Base-by-base conservation (phyloP, 352 stramenopile species). In the Globisporangium barbulae region DNA sequence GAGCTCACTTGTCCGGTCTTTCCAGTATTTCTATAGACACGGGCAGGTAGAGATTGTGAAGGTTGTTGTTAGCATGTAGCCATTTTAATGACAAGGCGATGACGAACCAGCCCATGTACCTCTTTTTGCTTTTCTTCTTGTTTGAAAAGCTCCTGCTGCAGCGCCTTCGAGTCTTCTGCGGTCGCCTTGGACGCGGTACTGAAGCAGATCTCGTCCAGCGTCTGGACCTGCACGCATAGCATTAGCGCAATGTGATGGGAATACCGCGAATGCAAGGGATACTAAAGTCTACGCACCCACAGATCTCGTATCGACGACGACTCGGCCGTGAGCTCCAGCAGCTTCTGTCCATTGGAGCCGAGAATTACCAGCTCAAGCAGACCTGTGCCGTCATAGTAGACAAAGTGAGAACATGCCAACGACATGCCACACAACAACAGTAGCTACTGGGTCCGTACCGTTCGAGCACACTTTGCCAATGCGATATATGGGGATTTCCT, bases 41-140 rank as follows among this genome's bases (percentile, higher is more conserved):
- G 48, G 17, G 17, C 1, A 42, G 19, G 13, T 22, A 9, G 3
- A 15, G 19, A 2, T 5, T 15, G 30, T 42, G 30, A 10, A 12
- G 28, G 22, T 42, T 12, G 19, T 3, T 15, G 7, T 21, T 21
- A 22, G 35, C 5, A 41, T 41, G 35, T 15, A 41, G 35, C 35
- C 45, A 39, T n/a, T 25, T 66, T 19, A 68, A 31, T 42, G n/a
- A 52, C 30, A 7, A 25, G 25, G 1, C 15, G 9, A 53, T 42
- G 6, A 9, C 10, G 4, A 9, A 19, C 1, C 8, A 41, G 9
- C 19, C 6, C 25, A 12, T 61, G 5, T 5, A 85, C 78, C 67
- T 88, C 83, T 53, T 85, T 86, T 31, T 89, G 76, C 57, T 81
- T 84, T 41, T 88, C 76, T 10, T 74, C 73, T 37, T 89, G 81